These are phyloP conservation scores for Helotiales sp. DNA, from an alignment of 2,329 filamentous ascomycete genomes.

Conservation along the genomic window DNA sequence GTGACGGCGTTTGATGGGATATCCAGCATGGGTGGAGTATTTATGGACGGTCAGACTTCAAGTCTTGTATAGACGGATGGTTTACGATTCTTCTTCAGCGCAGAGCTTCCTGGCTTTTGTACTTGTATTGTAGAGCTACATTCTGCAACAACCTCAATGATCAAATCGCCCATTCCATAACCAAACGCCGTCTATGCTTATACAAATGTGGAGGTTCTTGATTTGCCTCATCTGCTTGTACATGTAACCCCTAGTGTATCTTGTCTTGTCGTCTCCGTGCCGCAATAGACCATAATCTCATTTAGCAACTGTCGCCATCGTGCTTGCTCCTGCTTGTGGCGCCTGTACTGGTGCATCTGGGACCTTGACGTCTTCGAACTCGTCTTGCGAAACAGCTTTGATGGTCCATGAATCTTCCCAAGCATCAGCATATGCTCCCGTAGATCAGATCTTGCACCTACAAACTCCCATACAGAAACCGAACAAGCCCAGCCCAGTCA, in stretches of 20 bases:
- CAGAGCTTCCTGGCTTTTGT: slow-evolving; percentile 14
- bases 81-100: slow-evolving; percentile 21
- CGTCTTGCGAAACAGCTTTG: slow-evolving; percentile 87
- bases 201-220: neutral
- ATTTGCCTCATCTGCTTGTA: neutral
- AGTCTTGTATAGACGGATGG: slow-evolving; percentile 22
- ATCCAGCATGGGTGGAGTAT: slow-evolving; percentile 22
- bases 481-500: slow-evolving; percentile 76
- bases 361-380: slow-evolving; percentile 93
- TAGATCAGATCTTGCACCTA: slow-evolving; percentile 47
- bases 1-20: slow-evolving; percentile 22
- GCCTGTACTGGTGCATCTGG: slow-evolving; percentile 54
- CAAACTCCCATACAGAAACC: slow-evolving; percentile 82
- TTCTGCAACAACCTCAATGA: slow-evolving; percentile 9
- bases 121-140: slow-evolving; percentile 29
- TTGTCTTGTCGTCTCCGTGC: no score
- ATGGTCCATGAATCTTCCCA: slow-evolving; percentile 68
- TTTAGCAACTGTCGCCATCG: slow-evolving; percentile 14
- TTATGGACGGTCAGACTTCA: slow-evolving; percentile 9
- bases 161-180: neutral
- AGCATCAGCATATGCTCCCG: neutral
- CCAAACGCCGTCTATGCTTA: slow-evolving; percentile 14
- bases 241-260: slow-evolving; percentile 1
- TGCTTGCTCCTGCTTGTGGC: slow-evolving; percentile 26
- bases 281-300: no score